A percentile compares a stretch with the other conserved stretches of the same genome.
Evolutionary conservation across 192 early-diverging fungal genomes (phyloP).

Genomic region (Gaertneriomyces semiglobifer): DNA sequence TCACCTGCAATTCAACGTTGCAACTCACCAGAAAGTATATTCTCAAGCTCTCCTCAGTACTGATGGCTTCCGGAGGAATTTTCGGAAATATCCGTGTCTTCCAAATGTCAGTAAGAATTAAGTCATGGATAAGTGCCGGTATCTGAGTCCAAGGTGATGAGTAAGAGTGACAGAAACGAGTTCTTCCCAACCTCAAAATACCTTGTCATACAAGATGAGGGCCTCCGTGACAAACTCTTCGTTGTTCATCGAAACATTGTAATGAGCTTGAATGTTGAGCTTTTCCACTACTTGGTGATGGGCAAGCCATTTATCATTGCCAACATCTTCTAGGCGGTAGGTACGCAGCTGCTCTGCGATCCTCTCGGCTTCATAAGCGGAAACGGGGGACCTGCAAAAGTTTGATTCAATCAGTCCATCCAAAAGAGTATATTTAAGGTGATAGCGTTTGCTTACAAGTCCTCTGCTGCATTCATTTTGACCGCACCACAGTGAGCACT

Average conservation of each 20-base stretch:
- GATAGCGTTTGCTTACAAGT: too few relatives aligned
- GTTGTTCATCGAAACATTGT: constrained; percentile 32
- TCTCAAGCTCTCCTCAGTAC: constrained; percentile 18
- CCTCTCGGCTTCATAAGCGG: constrained; percentile 33
- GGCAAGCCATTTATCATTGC: constrained; percentile 36
- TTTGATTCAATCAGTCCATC: background rate
- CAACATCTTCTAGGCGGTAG: constrained; percentile 28
- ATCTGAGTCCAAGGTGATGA: constrained; percentile 23
- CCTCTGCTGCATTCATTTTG: too few relatives aligned
- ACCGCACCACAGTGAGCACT: too few relatives aligned
- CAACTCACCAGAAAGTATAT: constrained; percentile 44
- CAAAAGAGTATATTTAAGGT: too few relatives aligned
- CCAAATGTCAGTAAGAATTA: constrained; percentile 46
- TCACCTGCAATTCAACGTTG: background rate
- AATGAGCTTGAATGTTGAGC: constrained; percentile 54
- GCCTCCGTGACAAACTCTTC: constrained; percentile 48
- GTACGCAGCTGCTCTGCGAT: constrained; percentile 22
- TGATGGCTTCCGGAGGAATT: constrained; percentile 18
- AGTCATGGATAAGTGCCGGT: constrained; percentile 34
- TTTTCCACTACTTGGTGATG: constrained; percentile 45
- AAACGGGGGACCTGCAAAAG: constrained; percentile 6
- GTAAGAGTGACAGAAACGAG: background rate
- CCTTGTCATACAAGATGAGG: constrained; percentile 40
- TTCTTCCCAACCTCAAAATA: constrained; percentile 2
- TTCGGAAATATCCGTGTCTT: constrained; percentile 42